These are phyloP conservation scores for Musa beccarii DNA, from an alignment of 176 grass and related monocot genomes.

Conservation along the genomic window DNA sequence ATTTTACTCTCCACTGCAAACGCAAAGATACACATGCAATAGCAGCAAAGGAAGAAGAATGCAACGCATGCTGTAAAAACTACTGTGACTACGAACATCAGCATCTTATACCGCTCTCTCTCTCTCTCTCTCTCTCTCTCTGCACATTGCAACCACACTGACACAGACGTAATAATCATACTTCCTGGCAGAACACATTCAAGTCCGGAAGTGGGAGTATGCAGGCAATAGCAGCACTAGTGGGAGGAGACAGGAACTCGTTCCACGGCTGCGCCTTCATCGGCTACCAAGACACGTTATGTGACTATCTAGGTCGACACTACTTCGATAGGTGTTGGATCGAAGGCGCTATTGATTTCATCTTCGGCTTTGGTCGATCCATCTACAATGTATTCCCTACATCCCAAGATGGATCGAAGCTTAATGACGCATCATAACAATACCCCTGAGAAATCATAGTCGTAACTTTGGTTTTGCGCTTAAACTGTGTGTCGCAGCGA, in stretches of 20 bases:
- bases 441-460: too few species aligned
- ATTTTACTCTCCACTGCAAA: background rate
- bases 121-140: too few species aligned
- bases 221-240: background rate
- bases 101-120: too few species aligned
- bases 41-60: too few species aligned
- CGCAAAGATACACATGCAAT: background rate
- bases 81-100: too few species aligned
- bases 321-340: background rate
- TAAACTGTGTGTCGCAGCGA: background rate
- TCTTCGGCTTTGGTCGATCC: background rate
- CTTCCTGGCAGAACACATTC: background rate
- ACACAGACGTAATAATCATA: background rate
- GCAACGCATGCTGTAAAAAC: too few species aligned
- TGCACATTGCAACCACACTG: background rate
- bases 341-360: constrained; percentile 1
- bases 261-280: background rate
- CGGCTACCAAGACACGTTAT: background rate
- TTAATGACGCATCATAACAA: background rate
- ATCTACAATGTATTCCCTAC: background rate
- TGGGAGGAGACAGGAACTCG: constrained; percentile 1
- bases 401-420: background rate
- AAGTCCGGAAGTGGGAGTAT: background rate
- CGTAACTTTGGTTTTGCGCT: background rate
- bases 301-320: background rate